Conservation (phyloP, 106 monocot species). For the Dioscorea alata region DNA sequence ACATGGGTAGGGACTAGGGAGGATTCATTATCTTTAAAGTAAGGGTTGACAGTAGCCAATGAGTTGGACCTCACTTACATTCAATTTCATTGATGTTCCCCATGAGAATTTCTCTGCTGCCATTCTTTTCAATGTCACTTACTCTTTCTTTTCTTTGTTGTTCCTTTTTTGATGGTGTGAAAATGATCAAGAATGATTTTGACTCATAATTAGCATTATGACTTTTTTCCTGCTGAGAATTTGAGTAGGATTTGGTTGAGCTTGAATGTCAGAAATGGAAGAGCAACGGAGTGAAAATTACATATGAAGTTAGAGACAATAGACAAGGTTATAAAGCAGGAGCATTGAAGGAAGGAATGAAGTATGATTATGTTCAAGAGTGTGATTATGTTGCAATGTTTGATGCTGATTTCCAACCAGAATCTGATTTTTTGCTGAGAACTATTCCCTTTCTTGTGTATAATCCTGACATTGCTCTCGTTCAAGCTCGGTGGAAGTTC, state of each 20-base stretch:
- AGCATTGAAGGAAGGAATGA: constrained; percentile 71
- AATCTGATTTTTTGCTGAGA: constrained; percentile 45
- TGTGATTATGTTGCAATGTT: constrained; percentile 75
- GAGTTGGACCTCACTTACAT: no score
- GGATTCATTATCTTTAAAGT: no score
- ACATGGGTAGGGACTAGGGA: no score
- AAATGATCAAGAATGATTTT: no score
- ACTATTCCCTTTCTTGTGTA: constrained; percentile 56
- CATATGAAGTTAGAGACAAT: constrained; percentile 53
- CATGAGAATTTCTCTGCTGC: no score
- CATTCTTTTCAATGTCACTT: no score
- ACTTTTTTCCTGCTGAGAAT: not conserved
- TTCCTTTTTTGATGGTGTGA: not conserved
- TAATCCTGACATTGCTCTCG: constrained; percentile 55
- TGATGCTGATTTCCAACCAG: constrained; percentile 82
- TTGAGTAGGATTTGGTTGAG: constrained; percentile 46
- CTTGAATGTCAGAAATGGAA: constrained; percentile 51
- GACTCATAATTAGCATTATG: no score
- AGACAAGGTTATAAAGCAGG: constrained; percentile 78
- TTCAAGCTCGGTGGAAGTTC: constrained; percentile 74
- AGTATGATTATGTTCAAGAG: constrained; percentile 31
- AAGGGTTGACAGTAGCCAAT: no score
- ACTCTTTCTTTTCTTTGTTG: not conserved
- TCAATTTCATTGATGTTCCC: no score
- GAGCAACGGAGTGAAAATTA: constrained; percentile 50